phyloP scores from a whole-genome alignment of 2,329 filamentous ascomycete genomes.

The Fusarium anguioides region DNA sequence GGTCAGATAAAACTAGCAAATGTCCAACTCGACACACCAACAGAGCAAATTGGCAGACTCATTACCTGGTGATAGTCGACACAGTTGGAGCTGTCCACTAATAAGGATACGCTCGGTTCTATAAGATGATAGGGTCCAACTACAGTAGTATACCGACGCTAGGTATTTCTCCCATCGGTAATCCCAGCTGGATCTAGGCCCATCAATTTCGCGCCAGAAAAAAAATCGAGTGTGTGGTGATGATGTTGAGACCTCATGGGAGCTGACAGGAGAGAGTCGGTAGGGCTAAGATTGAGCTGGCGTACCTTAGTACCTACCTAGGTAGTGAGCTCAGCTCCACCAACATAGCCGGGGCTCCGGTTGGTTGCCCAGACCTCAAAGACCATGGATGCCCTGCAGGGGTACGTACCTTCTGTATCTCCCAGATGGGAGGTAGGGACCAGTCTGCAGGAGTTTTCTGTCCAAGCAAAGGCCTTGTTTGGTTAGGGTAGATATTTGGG shows the following conservation, averaged over 20 bases:
- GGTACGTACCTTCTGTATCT: constrained; percentile 20
- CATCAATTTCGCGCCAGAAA: constrained; percentile 36
- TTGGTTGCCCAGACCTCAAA: constrained; percentile 35
- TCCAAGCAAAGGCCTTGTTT: too few relatives aligned
- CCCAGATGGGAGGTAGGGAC: constrained; percentile 7
- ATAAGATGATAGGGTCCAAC: constrained; percentile 1
- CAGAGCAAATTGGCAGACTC: constrained; percentile 2
- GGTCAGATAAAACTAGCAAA: constrained; percentile 19
- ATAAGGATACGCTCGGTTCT: constrained; percentile 19
- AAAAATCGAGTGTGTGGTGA: constrained; percentile 38
- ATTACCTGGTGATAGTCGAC: neutral
- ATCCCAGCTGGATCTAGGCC: constrained; percentile 15
- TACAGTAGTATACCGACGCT: neutral
- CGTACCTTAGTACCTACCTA: too few relatives aligned
- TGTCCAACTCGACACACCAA: neutral
- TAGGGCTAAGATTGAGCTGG: constrained; percentile 46
- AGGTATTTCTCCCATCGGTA: constrained; percentile 17
- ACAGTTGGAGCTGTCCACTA: constrained; percentile 11
- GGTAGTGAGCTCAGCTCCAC: constrained; percentile 42
- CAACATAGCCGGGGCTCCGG: constrained; percentile 40
- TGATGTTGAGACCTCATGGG: constrained; percentile 40
- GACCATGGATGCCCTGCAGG: constrained; percentile 31
- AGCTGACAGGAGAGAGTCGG: constrained; percentile 43
- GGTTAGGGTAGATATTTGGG: too few relatives aligned
- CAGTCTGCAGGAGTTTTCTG: constrained; percentile 2